Base-by-base conservation (phyloP, 805 yeast genomes). In the Nakazawaea sp. region DNA sequence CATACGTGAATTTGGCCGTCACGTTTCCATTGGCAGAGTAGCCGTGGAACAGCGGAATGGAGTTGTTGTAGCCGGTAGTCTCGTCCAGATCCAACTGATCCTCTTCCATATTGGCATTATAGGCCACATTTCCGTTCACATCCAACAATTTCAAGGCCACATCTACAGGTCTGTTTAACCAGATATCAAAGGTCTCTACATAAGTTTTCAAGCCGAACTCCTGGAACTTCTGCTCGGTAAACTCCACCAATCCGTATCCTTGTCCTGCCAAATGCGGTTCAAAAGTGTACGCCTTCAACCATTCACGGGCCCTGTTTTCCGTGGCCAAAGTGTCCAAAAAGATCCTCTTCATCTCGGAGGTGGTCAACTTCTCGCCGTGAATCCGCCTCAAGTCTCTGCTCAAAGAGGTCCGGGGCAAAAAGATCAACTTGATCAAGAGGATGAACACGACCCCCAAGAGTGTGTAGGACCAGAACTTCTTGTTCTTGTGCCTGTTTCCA, bases 321-420 rank as follows among this genome's bases (percentile, higher is more conserved):
- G 53, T 47, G 25, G 56, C 53, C 30, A 74, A 49, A 3, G 62
- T 48, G 17, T 59, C 61, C 34, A 84, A 51, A 45, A 70, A 78
- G 15, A 75, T 34, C 24, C 96, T 64, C 46, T 82, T 78, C 21
- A 82, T 68, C 44, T 88, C 96, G 8, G 76, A 69, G 38, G 68
- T 69, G 2, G 95, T 79, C 33, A 85, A 52, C 36, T 64, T 70
- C 25, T 77, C 68, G 23, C 80, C 78, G 56, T 86, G 85, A 45
- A 85, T 55, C 34, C 96, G 61, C 48, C 90, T 70, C 49, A 83
- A 75, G 56, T 89, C 96, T 45, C 95, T 63, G 34, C 82, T 75
- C 15, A 86, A 61, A 2, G 95, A 84, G 1, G 97, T 85, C 40
- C 96, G 58, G 2, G 96, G 96, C 12, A 87, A 63, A 53, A 88